Base-by-base conservation (phyloP, 306 rosid genomes). In the Cicer pinnatifidum region DNA sequence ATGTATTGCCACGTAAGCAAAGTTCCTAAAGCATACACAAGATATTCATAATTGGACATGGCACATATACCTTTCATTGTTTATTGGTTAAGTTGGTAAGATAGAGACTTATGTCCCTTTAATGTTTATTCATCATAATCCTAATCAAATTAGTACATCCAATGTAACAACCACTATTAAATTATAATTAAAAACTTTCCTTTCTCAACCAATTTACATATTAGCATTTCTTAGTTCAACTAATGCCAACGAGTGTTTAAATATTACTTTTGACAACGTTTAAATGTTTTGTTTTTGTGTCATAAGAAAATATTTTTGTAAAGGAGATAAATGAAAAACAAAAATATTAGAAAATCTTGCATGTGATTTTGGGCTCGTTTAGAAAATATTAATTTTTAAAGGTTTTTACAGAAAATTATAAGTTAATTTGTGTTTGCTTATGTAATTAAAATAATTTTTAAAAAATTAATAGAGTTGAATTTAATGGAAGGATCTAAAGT, bases 51-150 rank as follows among this genome's bases (percentile, higher is more conserved):
- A 51, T 0, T 70, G 12, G 64, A 70, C 64, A 39, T 3, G 11
- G 13, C 48, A 35, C 61, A 8, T 0, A 68, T n/a, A 69, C 60
- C 62, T 51, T 16, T 69, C 62, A 51, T 3, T 7, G 46, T 3
- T 60, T 37, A 43, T 10, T 64, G 11, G 15, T 6, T 9, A 53
- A 71, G 75, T 71, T 71, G 75, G 75, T 71, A 71, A 71, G 75
- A 70, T 70, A n/a, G 64, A 51, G 74, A 70, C 75, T 1, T 52
- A 0, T 67, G n/a, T 17, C 50, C 12, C 51, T 69, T 52, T 38
- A 52, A 16, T 38, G 38, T 48, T 7, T 6, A 44, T 7, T 70
- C 17, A 38, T 48, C 13, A 65, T 39, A 63, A n/a, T 63, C n/a
- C n/a, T 63, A 1, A 62, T 62, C 28, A 20, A 33, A 28, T 28